These are phyloP conservation scores for Knoxia roxburghii DNA, from an alignment of 257 asterid species.

Conservation along the genomic window DNA sequence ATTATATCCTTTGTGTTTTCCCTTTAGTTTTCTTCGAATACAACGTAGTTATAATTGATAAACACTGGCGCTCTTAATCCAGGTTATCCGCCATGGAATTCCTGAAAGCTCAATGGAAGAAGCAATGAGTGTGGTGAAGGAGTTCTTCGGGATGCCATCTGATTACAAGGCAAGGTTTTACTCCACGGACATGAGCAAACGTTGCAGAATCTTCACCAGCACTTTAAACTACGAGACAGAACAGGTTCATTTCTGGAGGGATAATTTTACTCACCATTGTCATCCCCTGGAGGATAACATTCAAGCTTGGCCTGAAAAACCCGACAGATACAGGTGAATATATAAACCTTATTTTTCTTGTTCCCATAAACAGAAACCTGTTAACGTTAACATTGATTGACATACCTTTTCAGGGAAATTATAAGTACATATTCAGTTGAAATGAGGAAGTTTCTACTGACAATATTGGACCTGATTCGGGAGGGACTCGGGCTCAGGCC, in stretches of 20 bases:
- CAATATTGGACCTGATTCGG: conserved; percentile 39
- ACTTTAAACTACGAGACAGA: conserved; percentile 38
- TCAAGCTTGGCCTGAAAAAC: conserved; percentile 49
- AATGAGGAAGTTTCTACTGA: conserved; percentile 28
- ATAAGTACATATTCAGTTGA: conserved; percentile 33
- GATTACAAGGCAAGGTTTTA: conserved; percentile 37
- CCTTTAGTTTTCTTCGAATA: too few species aligned
- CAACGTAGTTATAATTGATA: too few species aligned
- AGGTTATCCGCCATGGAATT: conserved; percentile 55
- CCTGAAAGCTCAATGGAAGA: conserved; percentile 36
- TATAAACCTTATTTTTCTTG: too few species aligned
- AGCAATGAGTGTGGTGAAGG: conserved; percentile 36
- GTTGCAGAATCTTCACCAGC: conserved; percentile 53
- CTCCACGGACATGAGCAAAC: conserved; percentile 23
- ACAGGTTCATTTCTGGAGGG: conserved; percentile 58
- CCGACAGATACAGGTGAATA: conserved; percentile 41
- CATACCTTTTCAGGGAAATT: conserved; percentile 28
- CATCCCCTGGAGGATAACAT: conserved; percentile 44
- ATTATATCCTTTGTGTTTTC: too few species aligned
- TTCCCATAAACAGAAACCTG: too few species aligned
- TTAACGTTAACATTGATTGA: too few species aligned
- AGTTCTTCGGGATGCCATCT: conserved; percentile 37
- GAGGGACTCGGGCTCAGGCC: conserved; percentile 45
- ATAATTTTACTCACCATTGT: conserved; percentile 54
- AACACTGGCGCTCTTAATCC: background rate